Evolutionary conservation across 1,284 basidiomycete genomes (phyloP), one percentile per base, ranked within the genome.

Genomic region (Taiwanofungus camphoratus): DNA sequence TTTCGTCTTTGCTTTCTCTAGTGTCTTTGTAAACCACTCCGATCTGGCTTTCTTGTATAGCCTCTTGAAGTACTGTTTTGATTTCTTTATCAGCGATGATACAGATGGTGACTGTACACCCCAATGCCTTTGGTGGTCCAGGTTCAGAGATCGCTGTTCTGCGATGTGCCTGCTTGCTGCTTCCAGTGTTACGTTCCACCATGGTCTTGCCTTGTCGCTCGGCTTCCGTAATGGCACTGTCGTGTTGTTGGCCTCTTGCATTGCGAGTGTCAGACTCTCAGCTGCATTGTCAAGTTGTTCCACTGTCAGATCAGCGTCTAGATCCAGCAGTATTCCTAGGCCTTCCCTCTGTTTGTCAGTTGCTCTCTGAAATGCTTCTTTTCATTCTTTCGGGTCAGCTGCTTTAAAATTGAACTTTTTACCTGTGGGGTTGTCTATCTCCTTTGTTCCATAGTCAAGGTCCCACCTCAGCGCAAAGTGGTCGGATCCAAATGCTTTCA

Each of bases 351-450:
- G 12, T 9, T 18, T 33, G 16, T 30, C 8, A 12, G 43, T 22
- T 9, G 32, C 35, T 9, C 5, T 26, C 3, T 22, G 9, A 29
- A 46, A 38, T 6, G 45, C 40, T 13, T 20, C 29, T 23, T 43
- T 7, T 41, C 45, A 46, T 30, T 42, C 26, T 16, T 20, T 31
- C 8, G 32, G 39, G 31, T 46, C 23, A 8, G 41, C 41, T n/a
- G 42, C 32, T 18, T 46, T 35, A 33, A 42, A 43, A 26, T 46
- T 46, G 41, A 20, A 46, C 23, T 34, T 36, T 15, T 36, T 43
- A 8, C 45, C 45, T 7, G 19, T 34, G 4, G 43, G 18, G 30
- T 43, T 46, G 16, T 42, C 36, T 16, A 46, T 36, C 23, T 29
- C 34, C 7, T 7, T 29, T n/a, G 27, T 29, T 6, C 45, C 40